Evolutionary conservation across 2,329 filamentous ascomycete species (phyloP).

Genomic region (Alternaria sp.): DNA sequence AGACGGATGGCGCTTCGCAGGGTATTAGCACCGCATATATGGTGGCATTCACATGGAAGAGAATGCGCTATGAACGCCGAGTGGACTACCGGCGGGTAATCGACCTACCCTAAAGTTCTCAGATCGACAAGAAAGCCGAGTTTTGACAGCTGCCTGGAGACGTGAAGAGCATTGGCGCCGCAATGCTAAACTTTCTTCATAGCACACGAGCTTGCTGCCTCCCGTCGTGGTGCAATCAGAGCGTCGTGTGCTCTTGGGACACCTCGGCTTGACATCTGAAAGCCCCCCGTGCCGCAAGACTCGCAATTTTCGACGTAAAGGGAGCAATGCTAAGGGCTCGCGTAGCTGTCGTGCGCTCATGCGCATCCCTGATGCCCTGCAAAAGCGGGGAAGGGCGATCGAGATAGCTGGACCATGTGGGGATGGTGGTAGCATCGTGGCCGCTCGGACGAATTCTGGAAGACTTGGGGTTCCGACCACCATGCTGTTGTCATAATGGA

Average conservation of each 20-base stretch:
- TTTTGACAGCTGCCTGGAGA: not conserved
- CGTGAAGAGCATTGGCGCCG: not conserved
- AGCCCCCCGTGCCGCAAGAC: not conserved
- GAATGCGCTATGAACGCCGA: not conserved
- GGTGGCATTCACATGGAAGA: conserved; percentile 7
- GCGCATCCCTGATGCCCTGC: conserved; percentile 1
- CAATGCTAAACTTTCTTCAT: not conserved
- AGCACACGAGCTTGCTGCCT: not conserved
- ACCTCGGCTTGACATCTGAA: conserved; percentile 15
- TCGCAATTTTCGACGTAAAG: conserved; percentile 4
- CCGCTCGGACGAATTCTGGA: conserved; percentile 6
- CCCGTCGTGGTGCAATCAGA: not conserved
- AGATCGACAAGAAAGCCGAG: conserved; percentile 5
- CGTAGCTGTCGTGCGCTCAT: not conserved
- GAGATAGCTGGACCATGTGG: conserved; percentile 1
- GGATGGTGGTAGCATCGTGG: not conserved
- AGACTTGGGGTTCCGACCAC: conserved; percentile 6
- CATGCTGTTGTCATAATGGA: not conserved
- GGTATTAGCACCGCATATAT: conserved; percentile 8
- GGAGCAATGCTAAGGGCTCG: not conserved
- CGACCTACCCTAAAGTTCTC: not conserved
- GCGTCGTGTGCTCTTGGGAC: not conserved
- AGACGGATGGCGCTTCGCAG: not conserved
- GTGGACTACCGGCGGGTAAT: not conserved
- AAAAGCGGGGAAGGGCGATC: conserved; percentile 22